phyloP scores from a whole-genome alignment of 805 yeast genomes.

The Wickerhamiella lipophila region DNA sequence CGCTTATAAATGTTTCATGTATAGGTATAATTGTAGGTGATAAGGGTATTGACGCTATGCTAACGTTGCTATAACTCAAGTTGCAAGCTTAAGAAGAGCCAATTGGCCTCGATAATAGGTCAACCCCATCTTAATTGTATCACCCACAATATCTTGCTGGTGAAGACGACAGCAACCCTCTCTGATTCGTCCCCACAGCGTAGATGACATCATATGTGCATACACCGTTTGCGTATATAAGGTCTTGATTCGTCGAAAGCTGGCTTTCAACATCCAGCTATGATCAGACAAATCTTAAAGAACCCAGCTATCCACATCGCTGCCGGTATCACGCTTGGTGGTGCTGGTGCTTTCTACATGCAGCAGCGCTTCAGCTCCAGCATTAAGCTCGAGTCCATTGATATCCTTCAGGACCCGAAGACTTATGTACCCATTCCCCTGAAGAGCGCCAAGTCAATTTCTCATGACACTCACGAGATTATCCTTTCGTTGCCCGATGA shows the following conservation, averaged over 20 bases:
- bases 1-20: neutral
- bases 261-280: neutral
- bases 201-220: slow-evolving; percentile 12
- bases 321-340: slow-evolving; percentile 34
- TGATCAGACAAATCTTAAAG: slow-evolving; percentile 6
- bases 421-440: slow-evolving; percentile 29
- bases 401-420: slow-evolving; percentile 20
- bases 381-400: slow-evolving; percentile 20
- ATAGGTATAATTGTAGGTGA: too few species aligned
- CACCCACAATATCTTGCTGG: too few species aligned
- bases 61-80: too few species aligned
- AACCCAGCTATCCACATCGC: slow-evolving; percentile 14
- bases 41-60: too few species aligned
- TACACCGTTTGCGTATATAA: slow-evolving; percentile 1
- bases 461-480: slow-evolving; percentile 43
- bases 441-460: slow-evolving; percentile 18
- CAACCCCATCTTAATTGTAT: too few species aligned
- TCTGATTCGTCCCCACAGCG: neutral
- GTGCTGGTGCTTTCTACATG: slow-evolving; percentile 33
- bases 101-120: neutral
- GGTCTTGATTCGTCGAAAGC: slow-evolving; percentile 2
- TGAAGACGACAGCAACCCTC: neutral
- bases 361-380: slow-evolving; percentile 27
- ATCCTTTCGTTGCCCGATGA: slow-evolving; percentile 61
- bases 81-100: too few species aligned